Conservation (phyloP, 306 rosid species). For the Malus sylvestris region DNA sequence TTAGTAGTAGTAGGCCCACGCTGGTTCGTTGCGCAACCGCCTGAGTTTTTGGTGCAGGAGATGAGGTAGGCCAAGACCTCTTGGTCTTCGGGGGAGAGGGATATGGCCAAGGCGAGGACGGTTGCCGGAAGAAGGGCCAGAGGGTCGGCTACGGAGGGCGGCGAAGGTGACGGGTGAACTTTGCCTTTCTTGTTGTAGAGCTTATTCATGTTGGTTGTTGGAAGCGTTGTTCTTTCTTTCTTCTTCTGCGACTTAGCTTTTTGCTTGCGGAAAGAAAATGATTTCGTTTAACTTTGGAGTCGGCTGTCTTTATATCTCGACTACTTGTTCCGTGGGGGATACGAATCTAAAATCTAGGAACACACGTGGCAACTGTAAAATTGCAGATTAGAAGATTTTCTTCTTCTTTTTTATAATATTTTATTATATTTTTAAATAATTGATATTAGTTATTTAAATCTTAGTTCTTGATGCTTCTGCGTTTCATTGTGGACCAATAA, state of each 20-base stretch:
- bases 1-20: not conserved
- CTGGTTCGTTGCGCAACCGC: not conserved
- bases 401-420: too few species aligned
- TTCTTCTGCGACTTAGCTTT: not conserved
- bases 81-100: constrained; percentile 23
- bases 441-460: too few species aligned
- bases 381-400: too few species aligned
- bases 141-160: constrained; percentile 14
- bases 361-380: not conserved
- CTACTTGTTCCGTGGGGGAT: not conserved
- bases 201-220: constrained; percentile 18
- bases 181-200: constrained; percentile 32
- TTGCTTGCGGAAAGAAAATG: not conserved
- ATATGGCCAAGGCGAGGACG: constrained; percentile 3
- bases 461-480: not conserved
- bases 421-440: too few species aligned
- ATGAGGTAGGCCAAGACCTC: constrained; percentile 32
- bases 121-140: constrained; percentile 22
- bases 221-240: not conserved
- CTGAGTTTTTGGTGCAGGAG: constrained; percentile 13
- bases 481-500: not conserved
- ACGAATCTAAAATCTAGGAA: not conserved
- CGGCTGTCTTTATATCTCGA: not conserved
- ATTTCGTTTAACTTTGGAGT: not conserved
- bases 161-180: constrained; percentile 20